Percentiles rank a stretch among this genome's conserved stretches.
Evolutionary conservation across 2,329 filamentous ascomycete species (phyloP).

Genomic region (Bipolaris bicolor): DNA sequence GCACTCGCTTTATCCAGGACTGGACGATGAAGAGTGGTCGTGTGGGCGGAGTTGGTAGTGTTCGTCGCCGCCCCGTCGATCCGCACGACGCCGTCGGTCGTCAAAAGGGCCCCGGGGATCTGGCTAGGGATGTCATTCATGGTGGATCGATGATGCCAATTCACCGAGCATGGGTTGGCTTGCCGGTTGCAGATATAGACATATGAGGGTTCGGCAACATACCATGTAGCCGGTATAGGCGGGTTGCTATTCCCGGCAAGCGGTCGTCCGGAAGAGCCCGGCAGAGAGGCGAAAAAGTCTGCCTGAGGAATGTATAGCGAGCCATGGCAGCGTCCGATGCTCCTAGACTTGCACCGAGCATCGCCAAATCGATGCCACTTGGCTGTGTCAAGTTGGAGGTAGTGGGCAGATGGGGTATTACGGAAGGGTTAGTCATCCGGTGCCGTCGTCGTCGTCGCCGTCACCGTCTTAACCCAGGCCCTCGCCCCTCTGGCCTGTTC

Average conservation of each 20-base stretch:
- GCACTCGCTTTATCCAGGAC: not conserved
- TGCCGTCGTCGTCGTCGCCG: not conserved
- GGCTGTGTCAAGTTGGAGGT: not conserved
- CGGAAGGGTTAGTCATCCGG: not conserved
- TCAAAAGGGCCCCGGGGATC: not conserved
- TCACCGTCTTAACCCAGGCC: not conserved
- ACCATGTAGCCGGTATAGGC: not conserved
- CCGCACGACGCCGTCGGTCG: not conserved
- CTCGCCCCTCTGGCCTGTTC: not conserved
- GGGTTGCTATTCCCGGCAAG: not conserved
- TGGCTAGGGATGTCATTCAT: not conserved
- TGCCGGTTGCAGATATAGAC: not conserved
- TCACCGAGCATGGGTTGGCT: not conserved
- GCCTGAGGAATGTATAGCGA: not conserved
- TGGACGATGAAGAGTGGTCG: not conserved
- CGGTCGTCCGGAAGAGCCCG: not conserved
- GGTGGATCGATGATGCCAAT: not conserved
- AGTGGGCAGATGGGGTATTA: not conserved
- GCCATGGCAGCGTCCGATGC: not conserved
- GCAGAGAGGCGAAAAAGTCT: not conserved
- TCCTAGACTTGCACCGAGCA: not conserved
- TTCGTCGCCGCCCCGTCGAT: not conserved
- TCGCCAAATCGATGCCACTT: not conserved
- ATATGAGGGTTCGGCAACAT: not conserved
- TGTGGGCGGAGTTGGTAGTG: not conserved